These are phyloP conservation scores for Neofusicoccum sp. DNA, from an alignment of 2,329 filamentous ascomycete species.

Conservation along the genomic window DNA sequence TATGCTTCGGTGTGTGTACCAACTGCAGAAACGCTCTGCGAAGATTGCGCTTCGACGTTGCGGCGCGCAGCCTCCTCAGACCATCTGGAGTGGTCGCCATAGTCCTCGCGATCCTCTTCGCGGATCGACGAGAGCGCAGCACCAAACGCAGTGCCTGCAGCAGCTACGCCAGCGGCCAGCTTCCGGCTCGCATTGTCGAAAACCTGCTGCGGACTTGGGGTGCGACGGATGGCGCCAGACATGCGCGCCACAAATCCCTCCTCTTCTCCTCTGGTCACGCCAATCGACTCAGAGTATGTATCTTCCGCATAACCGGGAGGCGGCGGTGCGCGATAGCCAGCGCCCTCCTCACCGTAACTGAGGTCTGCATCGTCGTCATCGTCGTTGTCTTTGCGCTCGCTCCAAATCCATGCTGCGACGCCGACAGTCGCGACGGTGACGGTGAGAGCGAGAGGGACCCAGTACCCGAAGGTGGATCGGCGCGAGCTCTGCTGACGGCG, in stretches of 20 bases:
- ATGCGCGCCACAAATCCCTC: conserved; percentile 71
- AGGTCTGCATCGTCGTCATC: conserved; percentile 45
- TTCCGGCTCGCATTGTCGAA: conserved; percentile 79
- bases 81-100: conserved; percentile 86
- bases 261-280: conserved; percentile 29
- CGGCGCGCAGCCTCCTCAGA: conserved; percentile 78
- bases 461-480: conserved; percentile 68
- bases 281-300: conserved; percentile 7
- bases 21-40: conserved; percentile 34
- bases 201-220: conserved; percentile 84
- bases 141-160: conserved; percentile 77
- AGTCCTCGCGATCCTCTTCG: conserved; percentile 77
- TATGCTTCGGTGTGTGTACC: conserved; percentile 34
- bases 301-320: conserved; percentile 27
- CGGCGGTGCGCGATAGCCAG: conserved; percentile 13
- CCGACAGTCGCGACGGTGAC: conserved; percentile 84
- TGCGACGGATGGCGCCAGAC: conserved; percentile 76
- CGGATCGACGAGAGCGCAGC: conserved; percentile 79
- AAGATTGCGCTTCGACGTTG: conserved; percentile 37
- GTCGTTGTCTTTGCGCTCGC: conserved; percentile 71
- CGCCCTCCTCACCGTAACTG: conserved; percentile 20
- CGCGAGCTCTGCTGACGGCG: conserved; percentile 52
- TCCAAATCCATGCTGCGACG: conserved; percentile 90
- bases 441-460: conserved; percentile 84
- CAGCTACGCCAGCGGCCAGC: conserved; percentile 76